Percentiles rank a stretch among this genome's conserved stretches.
These are phyloP conservation scores for Trichoderma semiorbis DNA, from an alignment of 2,329 filamentous ascomycete species.

Conservation along the genomic window DNA sequence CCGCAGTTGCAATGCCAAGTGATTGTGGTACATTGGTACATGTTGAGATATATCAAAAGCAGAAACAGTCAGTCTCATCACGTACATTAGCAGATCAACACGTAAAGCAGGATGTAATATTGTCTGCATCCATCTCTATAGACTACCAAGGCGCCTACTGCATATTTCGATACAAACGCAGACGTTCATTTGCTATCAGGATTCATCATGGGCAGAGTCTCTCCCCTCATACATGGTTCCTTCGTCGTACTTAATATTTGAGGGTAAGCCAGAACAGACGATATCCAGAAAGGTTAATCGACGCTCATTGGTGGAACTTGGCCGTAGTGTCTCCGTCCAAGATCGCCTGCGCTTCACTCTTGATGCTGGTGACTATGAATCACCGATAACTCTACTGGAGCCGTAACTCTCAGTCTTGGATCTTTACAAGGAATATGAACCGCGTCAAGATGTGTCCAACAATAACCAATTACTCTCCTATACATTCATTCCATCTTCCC, in stretches of 20 bases:
- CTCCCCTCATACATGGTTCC: conserved; percentile 24
- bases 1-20: background rate
- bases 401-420: background rate
- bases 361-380: background rate
- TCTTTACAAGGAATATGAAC: background rate
- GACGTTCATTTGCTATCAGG: conserved; percentile 13
- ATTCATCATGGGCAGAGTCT: background rate
- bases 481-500: background rate
- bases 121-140: background rate
- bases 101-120: background rate
- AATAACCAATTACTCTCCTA: background rate
- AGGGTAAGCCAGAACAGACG: conserved; percentile 20
- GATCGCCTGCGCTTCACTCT: background rate
- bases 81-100: background rate
- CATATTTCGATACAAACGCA: background rate
- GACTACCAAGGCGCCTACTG: background rate
- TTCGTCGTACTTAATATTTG: conserved; percentile 19
- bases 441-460: background rate
- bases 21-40: background rate
- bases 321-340: background rate
- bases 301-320: background rate
- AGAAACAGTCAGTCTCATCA: background rate
- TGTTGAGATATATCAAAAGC: background rate
- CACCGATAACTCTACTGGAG: background rate
- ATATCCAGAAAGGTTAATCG: conserved; percentile 21